Evolutionary conservation across 257 asterid species (phyloP).

Genomic region (Verbascum thapsus): DNA sequence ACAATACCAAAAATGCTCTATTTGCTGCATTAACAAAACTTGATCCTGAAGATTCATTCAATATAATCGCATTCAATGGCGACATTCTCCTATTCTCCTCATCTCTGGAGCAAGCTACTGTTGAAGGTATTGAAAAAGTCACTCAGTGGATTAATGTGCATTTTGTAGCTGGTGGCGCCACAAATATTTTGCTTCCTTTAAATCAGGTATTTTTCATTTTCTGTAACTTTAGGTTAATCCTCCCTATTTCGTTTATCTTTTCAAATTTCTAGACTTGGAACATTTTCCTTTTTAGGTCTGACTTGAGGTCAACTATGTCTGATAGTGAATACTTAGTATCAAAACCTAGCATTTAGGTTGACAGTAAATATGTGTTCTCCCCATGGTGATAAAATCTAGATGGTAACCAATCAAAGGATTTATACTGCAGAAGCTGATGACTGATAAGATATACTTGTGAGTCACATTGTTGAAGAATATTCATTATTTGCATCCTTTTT

Average conservation of each 20-base stretch:
- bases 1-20: conserved; percentile 62
- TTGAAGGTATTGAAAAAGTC: conserved; percentile 47
- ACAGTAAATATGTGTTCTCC: background rate
- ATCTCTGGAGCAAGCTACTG: conserved; percentile 56
- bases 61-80: conserved; percentile 61
- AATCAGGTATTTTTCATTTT: conserved; percentile 50
- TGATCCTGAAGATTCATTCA: conserved; percentile 55
- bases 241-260: conserved; percentile 10
- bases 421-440: conserved; percentile 1
- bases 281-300: background rate
- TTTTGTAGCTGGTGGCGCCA: conserved; percentile 67
- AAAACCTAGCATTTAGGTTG: background rate
- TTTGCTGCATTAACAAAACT: conserved; percentile 61
- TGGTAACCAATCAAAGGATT: conserved; percentile 8
- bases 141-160: conserved; percentile 61
- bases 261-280: background rate
- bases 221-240: conserved; percentile 26
- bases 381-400: background rate
- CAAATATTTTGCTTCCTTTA: conserved; percentile 62
- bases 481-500: background rate
- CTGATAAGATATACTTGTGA: conserved; percentile 1
- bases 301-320: conserved; percentile 4
- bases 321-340: conserved; percentile 3
- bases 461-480: conserved; percentile 5
- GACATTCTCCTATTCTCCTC: conserved; percentile 58